phyloP scores from a whole-genome alignment of 2,329 filamentous ascomycete species.

The Nothophoma quercina region DNA sequence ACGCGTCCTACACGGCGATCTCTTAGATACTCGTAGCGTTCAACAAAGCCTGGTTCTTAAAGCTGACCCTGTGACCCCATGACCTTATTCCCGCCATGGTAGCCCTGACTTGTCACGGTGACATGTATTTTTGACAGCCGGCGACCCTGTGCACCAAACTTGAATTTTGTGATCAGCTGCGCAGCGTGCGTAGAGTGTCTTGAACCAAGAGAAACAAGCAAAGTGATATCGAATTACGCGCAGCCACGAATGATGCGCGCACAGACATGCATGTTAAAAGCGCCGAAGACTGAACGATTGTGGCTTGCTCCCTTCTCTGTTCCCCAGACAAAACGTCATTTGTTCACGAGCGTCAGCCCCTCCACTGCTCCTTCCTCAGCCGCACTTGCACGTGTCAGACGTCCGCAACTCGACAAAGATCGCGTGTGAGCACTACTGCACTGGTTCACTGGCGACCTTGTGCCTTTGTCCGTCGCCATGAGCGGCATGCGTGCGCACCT shows the following conservation, averaged over 20 bases:
- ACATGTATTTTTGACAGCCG: neutral
- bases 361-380: conserved; percentile 6
- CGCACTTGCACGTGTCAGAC: conserved; percentile 7
- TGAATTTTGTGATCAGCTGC: neutral
- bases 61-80: neutral
- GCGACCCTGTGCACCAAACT: neutral
- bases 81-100: neutral
- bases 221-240: conserved; percentile 13
- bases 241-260: conserved; percentile 4
- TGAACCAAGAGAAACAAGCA: conserved; percentile 2
- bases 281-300: neutral
- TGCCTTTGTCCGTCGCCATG: conserved; percentile 32
- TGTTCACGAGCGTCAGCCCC: conserved; percentile 13
- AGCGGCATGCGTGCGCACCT: conserved; percentile 49
- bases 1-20: too few relatives aligned
- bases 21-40: too few relatives aligned
- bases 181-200: neutral
- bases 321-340: conserved; percentile 18
- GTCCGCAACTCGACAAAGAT: neutral
- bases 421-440: neutral
- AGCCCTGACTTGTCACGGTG: neutral
- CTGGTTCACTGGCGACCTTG: neutral
- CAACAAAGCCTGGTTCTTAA: neutral
- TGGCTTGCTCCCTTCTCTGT: conserved; percentile 19
- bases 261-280: neutral